phyloP scores from a whole-genome alignment of 75 land plant species.

The Adiantum capillusveneris region DNA sequence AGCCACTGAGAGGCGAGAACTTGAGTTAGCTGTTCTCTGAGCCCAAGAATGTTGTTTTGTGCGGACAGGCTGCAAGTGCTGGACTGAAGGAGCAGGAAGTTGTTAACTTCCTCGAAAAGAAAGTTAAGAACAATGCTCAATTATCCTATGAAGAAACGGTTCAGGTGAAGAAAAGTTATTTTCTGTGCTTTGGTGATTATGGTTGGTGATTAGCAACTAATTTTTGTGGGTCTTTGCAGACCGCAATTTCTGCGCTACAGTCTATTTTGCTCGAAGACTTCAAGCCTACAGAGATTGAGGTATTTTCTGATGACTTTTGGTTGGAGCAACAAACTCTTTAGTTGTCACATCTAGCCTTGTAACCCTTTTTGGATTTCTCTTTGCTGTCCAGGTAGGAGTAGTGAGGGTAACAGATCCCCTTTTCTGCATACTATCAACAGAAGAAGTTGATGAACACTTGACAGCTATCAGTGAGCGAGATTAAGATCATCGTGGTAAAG shows the following conservation, averaged over 20 bases:
- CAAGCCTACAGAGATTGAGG: conserved; percentile 89
- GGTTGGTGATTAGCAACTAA: too few relatives aligned
- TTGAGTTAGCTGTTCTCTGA: too few relatives aligned
- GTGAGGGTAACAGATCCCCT: conserved; percentile 40
- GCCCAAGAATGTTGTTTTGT: neutral
- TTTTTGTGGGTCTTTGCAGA: conserved; percentile 22
- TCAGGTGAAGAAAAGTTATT: conserved; percentile 35
- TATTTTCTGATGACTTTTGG: conserved; percentile 9
- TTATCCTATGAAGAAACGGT: conserved; percentile 89
- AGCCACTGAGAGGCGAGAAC: too few relatives aligned
- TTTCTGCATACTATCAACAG: conserved; percentile 58
- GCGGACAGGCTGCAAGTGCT: conserved; percentile 75
- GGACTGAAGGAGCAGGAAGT: conserved; percentile 91
- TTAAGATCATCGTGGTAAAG: conserved; percentile 8
- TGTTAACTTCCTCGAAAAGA: conserved; percentile 86
- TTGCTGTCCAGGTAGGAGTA: conserved; percentile 55
- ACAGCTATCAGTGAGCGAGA: conserved; percentile 82
- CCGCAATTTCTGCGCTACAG: conserved; percentile 80
- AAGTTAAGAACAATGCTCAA: conserved; percentile 78
- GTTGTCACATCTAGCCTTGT: neutral
- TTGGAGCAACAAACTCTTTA: neutral
- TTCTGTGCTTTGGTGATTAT: too few relatives aligned
- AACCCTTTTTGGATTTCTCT: conserved; percentile 1
- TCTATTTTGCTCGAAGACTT: conserved; percentile 85
- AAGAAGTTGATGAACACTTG: conserved; percentile 80